Evolutionary conservation across 2,329 filamentous ascomycete genomes (phyloP).

Genomic region (Fusarium sp.): DNA sequence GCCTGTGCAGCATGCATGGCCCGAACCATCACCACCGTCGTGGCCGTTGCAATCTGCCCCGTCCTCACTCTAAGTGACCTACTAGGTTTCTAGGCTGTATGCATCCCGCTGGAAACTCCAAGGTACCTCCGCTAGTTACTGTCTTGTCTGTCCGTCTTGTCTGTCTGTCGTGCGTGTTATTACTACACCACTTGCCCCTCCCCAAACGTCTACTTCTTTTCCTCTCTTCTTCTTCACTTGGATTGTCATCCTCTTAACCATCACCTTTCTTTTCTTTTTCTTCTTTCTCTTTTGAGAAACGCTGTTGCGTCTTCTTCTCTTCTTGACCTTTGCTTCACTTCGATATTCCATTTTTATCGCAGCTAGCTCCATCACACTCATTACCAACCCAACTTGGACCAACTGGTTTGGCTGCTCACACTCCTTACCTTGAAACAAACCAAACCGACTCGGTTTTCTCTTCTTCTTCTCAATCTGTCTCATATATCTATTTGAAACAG

Average conservation of each 20-base stretch:
- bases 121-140: neutral
- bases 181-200: conserved; percentile 43
- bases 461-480: conserved; percentile 17
- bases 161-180: conserved; percentile 10
- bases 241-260: conserved; percentile 35
- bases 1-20: conserved; percentile 25
- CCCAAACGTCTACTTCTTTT: conserved; percentile 41
- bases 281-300: conserved; percentile 37
- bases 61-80: conserved; percentile 1
- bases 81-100: neutral
- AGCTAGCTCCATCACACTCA: conserved; percentile 46
- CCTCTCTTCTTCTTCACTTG: conserved; percentile 34
- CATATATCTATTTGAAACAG: conserved; percentile 12
- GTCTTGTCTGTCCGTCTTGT: neutral
- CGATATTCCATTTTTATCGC: conserved; percentile 44
- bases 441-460: conserved; percentile 28
- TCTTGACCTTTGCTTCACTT: conserved; percentile 53
- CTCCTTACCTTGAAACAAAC: conserved; percentile 54
- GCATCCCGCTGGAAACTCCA: conserved; percentile 15
- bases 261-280: conserved; percentile 39
- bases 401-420: conserved; percentile 68
- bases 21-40: conserved; percentile 44
- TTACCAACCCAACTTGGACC: conserved; percentile 52
- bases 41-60: conserved; percentile 45
- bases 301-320: conserved; percentile 45